Evolutionary conservation across 768 basidiomycete species (phyloP).

Genomic region (Mrakia frigida): DNA sequence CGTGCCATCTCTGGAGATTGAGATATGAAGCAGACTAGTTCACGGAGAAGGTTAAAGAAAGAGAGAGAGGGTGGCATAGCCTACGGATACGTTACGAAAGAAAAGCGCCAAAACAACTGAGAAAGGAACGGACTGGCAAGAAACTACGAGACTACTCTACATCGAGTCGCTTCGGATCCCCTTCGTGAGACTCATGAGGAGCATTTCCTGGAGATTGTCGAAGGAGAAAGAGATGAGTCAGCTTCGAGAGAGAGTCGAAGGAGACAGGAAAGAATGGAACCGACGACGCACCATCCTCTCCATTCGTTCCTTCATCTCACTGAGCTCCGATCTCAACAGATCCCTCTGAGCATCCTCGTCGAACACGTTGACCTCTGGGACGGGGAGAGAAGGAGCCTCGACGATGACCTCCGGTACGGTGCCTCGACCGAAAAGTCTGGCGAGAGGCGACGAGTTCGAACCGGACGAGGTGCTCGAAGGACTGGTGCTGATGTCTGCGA

Average conservation of each 20-base stretch:
- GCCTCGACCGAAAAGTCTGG: conserved; percentile 15
- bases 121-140: too few relatives aligned
- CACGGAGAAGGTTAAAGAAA: too few relatives aligned
- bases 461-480: neutral
- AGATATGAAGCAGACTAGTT: too few relatives aligned
- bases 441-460: conserved; percentile 11
- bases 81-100: too few relatives aligned
- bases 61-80: too few relatives aligned
- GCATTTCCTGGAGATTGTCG: neutral
- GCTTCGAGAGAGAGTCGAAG: neutral
- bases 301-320: conserved; percentile 17
- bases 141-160: neutral
- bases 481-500: neutral
- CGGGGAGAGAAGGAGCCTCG: too few relatives aligned
- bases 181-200: conserved; percentile 18
- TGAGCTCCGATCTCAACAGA: conserved; percentile 12
- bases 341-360: conserved; percentile 4
- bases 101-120: too few relatives aligned
- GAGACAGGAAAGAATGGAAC: neutral
- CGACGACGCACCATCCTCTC: neutral
- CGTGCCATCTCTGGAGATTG: too few relatives aligned
- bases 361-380: neutral
- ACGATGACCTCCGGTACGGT: neutral
- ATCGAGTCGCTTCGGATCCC: conserved; percentile 22
- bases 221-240: neutral